phyloP scores from a whole-genome alignment of 495 filamentous ascomycete species.

The Alectoria sarmentosa region DNA sequence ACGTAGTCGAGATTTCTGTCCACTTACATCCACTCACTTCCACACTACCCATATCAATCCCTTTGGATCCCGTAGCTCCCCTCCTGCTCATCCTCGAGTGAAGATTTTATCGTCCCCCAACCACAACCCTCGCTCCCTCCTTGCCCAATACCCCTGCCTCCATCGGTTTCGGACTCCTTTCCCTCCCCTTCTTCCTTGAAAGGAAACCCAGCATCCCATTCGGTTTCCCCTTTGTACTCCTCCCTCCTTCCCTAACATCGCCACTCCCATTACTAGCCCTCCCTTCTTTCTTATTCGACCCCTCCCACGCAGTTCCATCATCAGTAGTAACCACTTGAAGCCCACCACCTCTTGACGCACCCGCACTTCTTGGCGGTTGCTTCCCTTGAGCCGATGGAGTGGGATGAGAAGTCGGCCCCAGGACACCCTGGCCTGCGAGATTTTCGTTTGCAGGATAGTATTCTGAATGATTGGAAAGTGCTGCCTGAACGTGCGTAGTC shows the following conservation, averaged over 20 bases:
- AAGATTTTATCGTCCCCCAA: conserved; percentile 28
- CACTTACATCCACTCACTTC: not conserved
- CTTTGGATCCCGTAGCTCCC: no score
- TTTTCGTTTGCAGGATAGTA: conserved; percentile 24
- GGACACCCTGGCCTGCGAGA: not conserved
- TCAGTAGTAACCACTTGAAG: conserved; percentile 88
- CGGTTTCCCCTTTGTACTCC: conserved; percentile 36
- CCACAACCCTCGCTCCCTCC: conserved; percentile 78
- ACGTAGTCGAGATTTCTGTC: not conserved
- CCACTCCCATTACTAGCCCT: conserved; percentile 48
- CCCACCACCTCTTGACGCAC: conserved; percentile 73
- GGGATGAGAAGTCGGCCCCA: not conserved
- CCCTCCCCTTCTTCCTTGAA: conserved; percentile 78
- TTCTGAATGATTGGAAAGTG: conserved; percentile 23
- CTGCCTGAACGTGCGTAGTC: conserved; percentile 11
- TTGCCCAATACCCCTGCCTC: conserved; percentile 92
- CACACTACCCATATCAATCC: not conserved
- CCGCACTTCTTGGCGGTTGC: conserved; percentile 36
- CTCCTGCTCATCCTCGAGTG: not conserved
- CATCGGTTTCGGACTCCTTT: conserved; percentile 87
- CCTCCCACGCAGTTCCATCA: conserved; percentile 78
- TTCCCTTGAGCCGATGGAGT: conserved; percentile 26
- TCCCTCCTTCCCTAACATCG: conserved; percentile 25
- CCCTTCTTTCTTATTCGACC: conserved; percentile 58
- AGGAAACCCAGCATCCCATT: conserved; percentile 86